phyloP scores from a whole-genome alignment of 2,329 filamentous ascomycete genomes.

The Ophiostoma ulmi region DNA sequence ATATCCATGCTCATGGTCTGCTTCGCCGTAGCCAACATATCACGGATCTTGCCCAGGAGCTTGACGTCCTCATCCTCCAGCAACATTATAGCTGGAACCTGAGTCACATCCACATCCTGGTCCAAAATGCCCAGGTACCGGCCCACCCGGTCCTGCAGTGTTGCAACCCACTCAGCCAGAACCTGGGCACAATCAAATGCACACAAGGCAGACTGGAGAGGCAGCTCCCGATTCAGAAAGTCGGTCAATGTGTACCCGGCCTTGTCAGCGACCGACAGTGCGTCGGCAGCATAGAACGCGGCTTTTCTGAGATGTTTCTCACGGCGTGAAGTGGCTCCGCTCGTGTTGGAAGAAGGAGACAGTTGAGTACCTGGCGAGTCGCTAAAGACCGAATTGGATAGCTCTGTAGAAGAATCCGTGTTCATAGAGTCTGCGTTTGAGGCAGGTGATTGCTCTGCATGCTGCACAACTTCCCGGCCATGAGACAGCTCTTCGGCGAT shows the following conservation, averaged over 20 bases:
- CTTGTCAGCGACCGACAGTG: conserved; percentile 80
- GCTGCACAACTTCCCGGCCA: conserved; percentile 69
- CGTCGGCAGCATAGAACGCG: conserved; percentile 92
- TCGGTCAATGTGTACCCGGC: conserved; percentile 81
- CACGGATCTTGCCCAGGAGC: conserved; percentile 73
- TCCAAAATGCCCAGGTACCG: conserved; percentile 82
- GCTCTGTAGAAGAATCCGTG: conserved; percentile 44
- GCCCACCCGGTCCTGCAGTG: conserved; percentile 89
- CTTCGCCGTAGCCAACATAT: conserved; percentile 71
- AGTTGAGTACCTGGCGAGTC: neutral
- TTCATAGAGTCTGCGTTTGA: conserved; percentile 43
- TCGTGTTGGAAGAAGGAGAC: neutral
- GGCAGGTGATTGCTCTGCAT: conserved; percentile 58
- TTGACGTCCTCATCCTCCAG: conserved; percentile 89
- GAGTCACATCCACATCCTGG: conserved; percentile 70
- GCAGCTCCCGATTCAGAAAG: conserved; percentile 70
- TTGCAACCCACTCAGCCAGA: conserved; percentile 88
- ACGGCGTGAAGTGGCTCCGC: conserved; percentile 57
- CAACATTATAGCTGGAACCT: conserved; percentile 82
- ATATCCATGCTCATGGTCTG: conserved; percentile 65
- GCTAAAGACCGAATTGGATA: conserved; percentile 42
- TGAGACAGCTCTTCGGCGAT: conserved; percentile 82
- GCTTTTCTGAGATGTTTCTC: conserved; percentile 88
- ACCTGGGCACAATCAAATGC: conserved; percentile 92
- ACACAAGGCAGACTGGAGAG: conserved; percentile 86